A percentile compares a stretch with the other conserved stretches of the same genome.
These are phyloP conservation scores for Guadua angustifolia DNA, from an alignment of 176 grass and related monocot genomes.

Conservation along the genomic window DNA sequence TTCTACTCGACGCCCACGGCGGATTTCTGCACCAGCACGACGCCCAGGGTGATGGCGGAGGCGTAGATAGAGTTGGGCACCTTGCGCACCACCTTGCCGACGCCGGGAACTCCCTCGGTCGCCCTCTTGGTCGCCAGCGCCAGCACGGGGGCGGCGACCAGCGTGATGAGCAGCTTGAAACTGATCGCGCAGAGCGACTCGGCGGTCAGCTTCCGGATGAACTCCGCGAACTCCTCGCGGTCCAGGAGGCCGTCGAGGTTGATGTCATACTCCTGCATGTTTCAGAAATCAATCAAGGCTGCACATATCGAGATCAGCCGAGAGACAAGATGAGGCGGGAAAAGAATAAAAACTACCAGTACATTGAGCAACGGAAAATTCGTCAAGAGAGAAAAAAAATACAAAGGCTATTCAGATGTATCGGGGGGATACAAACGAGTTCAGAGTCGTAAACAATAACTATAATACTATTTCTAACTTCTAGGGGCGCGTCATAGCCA, in stretches of 20 bases:
- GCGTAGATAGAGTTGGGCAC: constrained; percentile 85
- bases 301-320: not conserved
- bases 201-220: constrained; percentile 84
- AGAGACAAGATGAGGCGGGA: not conserved
- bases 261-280: constrained; percentile 68
- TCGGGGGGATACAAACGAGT: not conserved
- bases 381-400: not conserved
- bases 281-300: not conserved
- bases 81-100: constrained; percentile 76
- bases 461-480: not conserved
- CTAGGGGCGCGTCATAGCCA: not conserved
- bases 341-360: not conserved
- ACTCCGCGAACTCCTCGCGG: constrained; percentile 88
- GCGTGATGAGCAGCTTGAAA: constrained; percentile 68
- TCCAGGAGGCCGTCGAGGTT: constrained; percentile 82
- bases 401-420: not conserved
- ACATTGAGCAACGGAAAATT: not conserved
- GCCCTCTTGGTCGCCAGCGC: constrained; percentile 85
- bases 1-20: constrained; percentile 56
- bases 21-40: constrained; percentile 72
- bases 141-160: constrained; percentile 66
- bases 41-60: constrained; percentile 69
- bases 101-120: constrained; percentile 80
- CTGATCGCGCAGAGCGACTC: constrained; percentile 73
- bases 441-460: not conserved